A percentile compares a stretch with the other conserved stretches of the same genome.
phyloP scores from a whole-genome alignment of 129 eudicot genomes.

The Pulicaria dysenterica region DNA sequence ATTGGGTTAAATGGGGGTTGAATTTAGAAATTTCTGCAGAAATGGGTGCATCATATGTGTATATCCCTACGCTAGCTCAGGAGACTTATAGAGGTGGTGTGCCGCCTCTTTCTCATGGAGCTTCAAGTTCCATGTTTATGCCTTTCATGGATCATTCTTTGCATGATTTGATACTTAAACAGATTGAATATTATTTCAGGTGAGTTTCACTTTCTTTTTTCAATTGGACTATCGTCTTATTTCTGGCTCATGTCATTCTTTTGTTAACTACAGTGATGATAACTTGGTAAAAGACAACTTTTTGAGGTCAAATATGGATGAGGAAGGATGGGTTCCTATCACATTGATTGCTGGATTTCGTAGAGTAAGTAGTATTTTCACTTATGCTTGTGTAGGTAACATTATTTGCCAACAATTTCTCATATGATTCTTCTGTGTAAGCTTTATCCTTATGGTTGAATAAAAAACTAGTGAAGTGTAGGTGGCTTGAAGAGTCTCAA shows the following conservation, averaged over 20 bases:
- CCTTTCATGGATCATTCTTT: slow-evolving; percentile 41
- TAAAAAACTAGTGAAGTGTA: not conserved
- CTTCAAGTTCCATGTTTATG: slow-evolving; percentile 35
- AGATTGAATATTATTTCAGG: slow-evolving; percentile 82
- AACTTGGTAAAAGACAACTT: slow-evolving; percentile 65
- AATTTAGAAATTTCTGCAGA: slow-evolving; percentile 36
- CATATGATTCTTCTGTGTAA: not conserved
- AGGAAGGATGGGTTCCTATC: slow-evolving; percentile 80
- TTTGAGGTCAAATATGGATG: slow-evolving; percentile 70
- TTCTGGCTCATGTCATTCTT: slow-evolving; percentile 12
- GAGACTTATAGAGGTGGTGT: slow-evolving; percentile 43
- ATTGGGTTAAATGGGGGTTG: slow-evolving; percentile 2
- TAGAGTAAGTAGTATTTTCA: slow-evolving; percentile 54
- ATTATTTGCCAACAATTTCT: not conserved
- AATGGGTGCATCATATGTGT: slow-evolving; percentile 45
- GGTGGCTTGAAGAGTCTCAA: too few species aligned
- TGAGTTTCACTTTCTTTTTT: not conserved
- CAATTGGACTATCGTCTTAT: not conserved
- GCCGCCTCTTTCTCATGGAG: slow-evolving; percentile 39
- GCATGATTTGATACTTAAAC: slow-evolving; percentile 45
- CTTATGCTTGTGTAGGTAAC: not conserved
- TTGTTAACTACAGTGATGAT: slow-evolving; percentile 51
- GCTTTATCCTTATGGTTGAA: not conserved
- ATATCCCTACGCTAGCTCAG: slow-evolving; percentile 51
- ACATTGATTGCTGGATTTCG: slow-evolving; percentile 60